These are phyloP conservation scores for Agaricales sp. DNA, from an alignment of 1,284 basidiomycete genomes.

Conservation along the genomic window DNA sequence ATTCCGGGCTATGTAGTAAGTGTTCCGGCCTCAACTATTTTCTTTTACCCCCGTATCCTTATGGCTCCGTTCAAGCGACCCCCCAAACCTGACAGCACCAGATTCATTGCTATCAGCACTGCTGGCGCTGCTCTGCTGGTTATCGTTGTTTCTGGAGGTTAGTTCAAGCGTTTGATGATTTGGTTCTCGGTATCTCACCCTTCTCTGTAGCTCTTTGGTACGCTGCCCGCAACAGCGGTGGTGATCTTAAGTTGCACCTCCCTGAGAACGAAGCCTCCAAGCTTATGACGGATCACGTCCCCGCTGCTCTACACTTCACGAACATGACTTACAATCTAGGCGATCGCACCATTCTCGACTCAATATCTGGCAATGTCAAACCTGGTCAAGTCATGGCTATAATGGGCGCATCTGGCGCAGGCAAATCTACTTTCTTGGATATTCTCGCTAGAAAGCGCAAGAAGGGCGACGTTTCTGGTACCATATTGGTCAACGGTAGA, in stretches of 20 bases:
- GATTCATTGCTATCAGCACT: conserved; percentile 78
- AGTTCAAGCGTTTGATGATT: no score
- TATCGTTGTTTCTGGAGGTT: conserved; percentile 44
- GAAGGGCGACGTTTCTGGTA: conserved; percentile 67
- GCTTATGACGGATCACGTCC: conserved; percentile 90
- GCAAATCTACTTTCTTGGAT: conserved; percentile 94
- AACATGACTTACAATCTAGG: conserved; percentile 74
- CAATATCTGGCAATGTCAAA: conserved; percentile 73
- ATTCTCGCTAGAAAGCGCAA: conserved; percentile 89
- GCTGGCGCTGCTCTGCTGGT: conserved; percentile 67
- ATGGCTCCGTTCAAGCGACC: conserved; percentile 45
- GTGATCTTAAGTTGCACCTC: conserved; percentile 60
- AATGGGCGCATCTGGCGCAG: conserved; percentile 94
- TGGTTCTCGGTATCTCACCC: conserved; percentile 2
- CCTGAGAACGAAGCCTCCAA: conserved; percentile 75
- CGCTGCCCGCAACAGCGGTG: conserved; percentile 60
- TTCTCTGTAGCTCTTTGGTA: conserved; percentile 72
- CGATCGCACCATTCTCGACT: conserved; percentile 62
- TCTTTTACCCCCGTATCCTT: background rate
- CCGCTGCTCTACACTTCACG: conserved; percentile 85
- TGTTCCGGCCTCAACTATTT: conserved; percentile 8
- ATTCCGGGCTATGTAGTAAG: conserved; percentile 85
- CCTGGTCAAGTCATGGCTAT: conserved; percentile 90
- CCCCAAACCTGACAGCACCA: conserved; percentile 68
- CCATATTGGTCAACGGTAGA: conserved; percentile 80